phyloP scores from a whole-genome alignment of 192 early-diverging fungal genomes.

The Gryganskiella cystojenkinii region DNA sequence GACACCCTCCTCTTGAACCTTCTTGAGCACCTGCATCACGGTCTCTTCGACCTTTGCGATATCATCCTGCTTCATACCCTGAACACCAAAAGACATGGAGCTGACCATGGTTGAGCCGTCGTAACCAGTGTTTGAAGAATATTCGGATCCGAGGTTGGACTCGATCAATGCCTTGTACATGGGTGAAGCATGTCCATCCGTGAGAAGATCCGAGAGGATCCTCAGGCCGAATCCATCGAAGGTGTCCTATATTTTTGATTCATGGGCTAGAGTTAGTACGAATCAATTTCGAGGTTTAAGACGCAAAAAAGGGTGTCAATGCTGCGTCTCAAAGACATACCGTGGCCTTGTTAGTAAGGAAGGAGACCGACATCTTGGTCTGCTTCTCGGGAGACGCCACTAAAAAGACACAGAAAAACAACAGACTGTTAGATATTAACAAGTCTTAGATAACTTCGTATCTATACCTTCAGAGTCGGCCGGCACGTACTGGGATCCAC shows the following conservation, averaged over 20 bases:
- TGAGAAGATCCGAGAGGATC: conserved; percentile 82
- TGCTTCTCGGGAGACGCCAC: conserved; percentile 82
- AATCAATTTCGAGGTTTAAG: background rate
- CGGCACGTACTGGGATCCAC: conserved; percentile 79
- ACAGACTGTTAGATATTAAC: background rate
- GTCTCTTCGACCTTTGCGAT: conserved; percentile 73
- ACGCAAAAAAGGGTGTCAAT: too few relatives aligned
- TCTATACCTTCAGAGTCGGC: too few relatives aligned
- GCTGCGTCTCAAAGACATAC: conserved; percentile 54
- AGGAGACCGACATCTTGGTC: conserved; percentile 79
- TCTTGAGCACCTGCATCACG: conserved; percentile 75
- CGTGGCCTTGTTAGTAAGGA: conserved; percentile 74
- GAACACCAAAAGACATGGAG: conserved; percentile 87
- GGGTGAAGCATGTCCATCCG: conserved; percentile 89
- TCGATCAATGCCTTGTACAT: conserved; percentile 96
- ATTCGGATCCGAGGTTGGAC: conserved; percentile 89
- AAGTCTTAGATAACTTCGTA: too few relatives aligned
- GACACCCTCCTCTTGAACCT: conserved; percentile 80
- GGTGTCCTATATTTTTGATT: conserved; percentile 64
- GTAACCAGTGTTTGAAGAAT: conserved; percentile 92
- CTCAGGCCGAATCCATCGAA: conserved; percentile 88
- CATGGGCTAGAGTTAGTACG: background rate
- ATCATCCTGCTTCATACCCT: conserved; percentile 82
- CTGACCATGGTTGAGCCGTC: conserved; percentile 72
- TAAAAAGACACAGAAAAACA: conserved; percentile 21